phyloP scores from a whole-genome alignment of 345 rosid genomes.

The Iberis pinnata region DNA sequence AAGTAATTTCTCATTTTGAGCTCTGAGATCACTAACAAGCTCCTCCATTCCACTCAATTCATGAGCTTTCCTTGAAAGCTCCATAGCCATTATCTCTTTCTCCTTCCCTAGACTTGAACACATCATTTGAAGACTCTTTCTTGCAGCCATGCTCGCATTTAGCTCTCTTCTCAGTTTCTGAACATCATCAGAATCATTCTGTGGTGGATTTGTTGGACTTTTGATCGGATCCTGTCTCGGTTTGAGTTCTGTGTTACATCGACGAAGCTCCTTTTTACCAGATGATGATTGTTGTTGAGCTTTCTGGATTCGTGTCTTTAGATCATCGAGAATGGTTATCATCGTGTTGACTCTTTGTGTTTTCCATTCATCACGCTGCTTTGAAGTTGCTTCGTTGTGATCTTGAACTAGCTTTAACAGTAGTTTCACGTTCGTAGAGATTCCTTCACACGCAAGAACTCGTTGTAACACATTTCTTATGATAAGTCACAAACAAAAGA shows the following conservation, averaged over 20 bases:
- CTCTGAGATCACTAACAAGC: constrained; percentile 48
- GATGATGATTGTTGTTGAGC: constrained; percentile 47
- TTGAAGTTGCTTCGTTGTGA: constrained; percentile 48
- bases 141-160: constrained; percentile 43
- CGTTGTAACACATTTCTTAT: not conserved
- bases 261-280: constrained; percentile 46
- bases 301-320: constrained; percentile 52
- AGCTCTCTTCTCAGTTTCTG: constrained; percentile 53
- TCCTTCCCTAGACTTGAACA: constrained; percentile 84
- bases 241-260: constrained; percentile 66
- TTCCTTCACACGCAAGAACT: constrained; percentile 31
- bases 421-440: constrained; percentile 54
- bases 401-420: constrained; percentile 64
- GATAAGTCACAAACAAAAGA: not conserved
- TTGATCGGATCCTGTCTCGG: constrained; percentile 28
- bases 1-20: constrained; percentile 47
- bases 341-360: constrained; percentile 56
- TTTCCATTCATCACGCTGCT: constrained; percentile 43
- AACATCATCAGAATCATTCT: constrained; percentile 35
- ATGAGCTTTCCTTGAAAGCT: constrained; percentile 56
- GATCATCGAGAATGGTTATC: constrained; percentile 67
- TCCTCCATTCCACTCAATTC: constrained; percentile 61
- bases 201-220: constrained; percentile 10
- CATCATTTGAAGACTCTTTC: constrained; percentile 71
- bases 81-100: constrained; percentile 66